Conservation (phyloP, 495 filamentous ascomycete genomes). For the Trichoderma parareesei region DNA sequence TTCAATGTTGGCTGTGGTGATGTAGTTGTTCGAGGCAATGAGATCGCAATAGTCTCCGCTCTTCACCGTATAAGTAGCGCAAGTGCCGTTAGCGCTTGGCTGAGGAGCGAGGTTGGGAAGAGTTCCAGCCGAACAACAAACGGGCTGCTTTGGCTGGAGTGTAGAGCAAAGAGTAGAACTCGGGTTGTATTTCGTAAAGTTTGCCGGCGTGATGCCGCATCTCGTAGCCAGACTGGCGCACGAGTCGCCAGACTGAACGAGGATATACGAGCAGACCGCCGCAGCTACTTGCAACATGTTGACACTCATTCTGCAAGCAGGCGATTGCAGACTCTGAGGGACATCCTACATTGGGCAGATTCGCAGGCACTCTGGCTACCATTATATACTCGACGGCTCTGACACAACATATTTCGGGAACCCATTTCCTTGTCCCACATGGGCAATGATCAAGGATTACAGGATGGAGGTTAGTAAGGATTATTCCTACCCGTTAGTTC, state of each 20-base stretch:
- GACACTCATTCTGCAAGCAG: too few species aligned
- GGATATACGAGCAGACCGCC: constrained; percentile 18
- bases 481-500: too few species aligned
- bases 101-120: constrained; percentile 30
- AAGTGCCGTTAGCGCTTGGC: constrained; percentile 35
- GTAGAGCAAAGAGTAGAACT: constrained; percentile 27
- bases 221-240: constrained; percentile 30
- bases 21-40: constrained; percentile 21
- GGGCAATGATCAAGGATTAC: too few species aligned
- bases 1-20: constrained; percentile 30
- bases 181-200: constrained; percentile 36
- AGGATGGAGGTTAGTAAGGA: too few species aligned
- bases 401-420: too few species aligned
- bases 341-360: too few species aligned
- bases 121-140: constrained; percentile 39
- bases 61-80: constrained; percentile 26
- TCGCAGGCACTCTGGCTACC: too few species aligned
- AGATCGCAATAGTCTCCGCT: constrained; percentile 25
- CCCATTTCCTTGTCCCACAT: too few species aligned
- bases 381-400: too few species aligned
- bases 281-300: too few species aligned
- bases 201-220: constrained; percentile 31
- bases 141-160: constrained; percentile 26
- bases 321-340: too few species aligned
- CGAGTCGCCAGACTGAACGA: constrained; percentile 27